Evolutionary conservation across 192 early-diverging fungal genomes (phyloP), one percentile per base, ranked within the genome.

Genomic region (Hyaloraphidium curvatum): DNA sequence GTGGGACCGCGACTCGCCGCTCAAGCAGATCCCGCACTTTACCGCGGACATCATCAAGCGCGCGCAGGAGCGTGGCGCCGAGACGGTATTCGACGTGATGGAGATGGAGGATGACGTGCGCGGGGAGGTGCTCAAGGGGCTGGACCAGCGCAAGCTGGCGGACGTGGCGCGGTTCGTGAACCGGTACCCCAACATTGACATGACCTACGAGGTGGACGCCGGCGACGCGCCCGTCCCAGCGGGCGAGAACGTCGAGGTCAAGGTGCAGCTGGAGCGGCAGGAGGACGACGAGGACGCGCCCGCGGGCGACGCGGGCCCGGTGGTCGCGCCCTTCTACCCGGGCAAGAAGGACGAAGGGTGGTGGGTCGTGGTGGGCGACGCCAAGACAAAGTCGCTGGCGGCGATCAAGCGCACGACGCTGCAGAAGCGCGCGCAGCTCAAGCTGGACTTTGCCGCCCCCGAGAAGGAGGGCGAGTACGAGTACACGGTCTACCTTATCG

Each of bases 281-380:
- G 73, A 62, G 28, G 83, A 89, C 39, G 87, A 91, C 1, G 80
- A 78, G 0, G 73, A 75, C 0, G 69, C 68, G 23, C 69, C 62
- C 0, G 64, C 28, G 17, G 57, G 30, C 1, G 67, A 67, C 22
- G 62, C 90, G 23, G 87, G 87, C 0, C 81, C 80, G 3, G 93
- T 91, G 2, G 71, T 86, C 50, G 91, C 95, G 28, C 91, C 91
- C 2, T 91, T 79, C 71, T 99, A 85, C 74, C 91, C 95, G 4
- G 64, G 67, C 17, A 65, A 76, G 64, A 87, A 91, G 65, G 79
- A 85, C 41, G 95, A 99, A 65, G 81, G 81, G 13, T 99, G 95
- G 95, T 99, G 95, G 95, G 64, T 95, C 53, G 86, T 99, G 3
- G 59, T 99, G 31, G 92, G 85, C 19, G 87, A 94, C 27, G 65